Conservation (phyloP, 2,329 filamentous ascomycete genomes). For the Myriosclerotinia curreyana region DNA sequence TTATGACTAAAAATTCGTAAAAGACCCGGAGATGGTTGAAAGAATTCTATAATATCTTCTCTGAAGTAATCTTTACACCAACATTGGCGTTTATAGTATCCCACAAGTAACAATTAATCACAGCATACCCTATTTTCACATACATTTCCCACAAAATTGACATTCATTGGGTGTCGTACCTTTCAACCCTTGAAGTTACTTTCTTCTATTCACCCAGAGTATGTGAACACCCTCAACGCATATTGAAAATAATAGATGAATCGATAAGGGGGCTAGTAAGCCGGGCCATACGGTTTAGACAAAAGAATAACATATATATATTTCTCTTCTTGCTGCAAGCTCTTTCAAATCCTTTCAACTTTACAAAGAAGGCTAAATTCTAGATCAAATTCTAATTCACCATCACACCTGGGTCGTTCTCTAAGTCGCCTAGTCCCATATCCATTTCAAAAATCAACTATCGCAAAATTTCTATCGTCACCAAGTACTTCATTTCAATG, state of each 20-base stretch:
- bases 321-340: no score
- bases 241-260: background rate
- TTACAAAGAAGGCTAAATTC: background rate
- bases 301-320: background rate
- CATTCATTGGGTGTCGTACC: no score
- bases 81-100: no score
- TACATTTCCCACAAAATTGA: background rate
- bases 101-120: no score
- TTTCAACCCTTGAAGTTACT: background rate
- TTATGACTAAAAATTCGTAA: no score
- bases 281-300: background rate
- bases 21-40: no score
- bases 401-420: background rate
- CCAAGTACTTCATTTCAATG: background rate
- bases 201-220: background rate
- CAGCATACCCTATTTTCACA: background rate
- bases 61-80: no score
- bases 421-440: background rate
- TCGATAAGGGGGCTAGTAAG: background rate
- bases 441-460: background rate
- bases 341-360: background rate
- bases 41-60: no score
- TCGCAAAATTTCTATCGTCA: background rate
- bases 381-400: background rate
- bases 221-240: accelerated